Evolutionary conservation across 441 rosid species (phyloP).

Genomic region (Kokia cookei): DNA sequence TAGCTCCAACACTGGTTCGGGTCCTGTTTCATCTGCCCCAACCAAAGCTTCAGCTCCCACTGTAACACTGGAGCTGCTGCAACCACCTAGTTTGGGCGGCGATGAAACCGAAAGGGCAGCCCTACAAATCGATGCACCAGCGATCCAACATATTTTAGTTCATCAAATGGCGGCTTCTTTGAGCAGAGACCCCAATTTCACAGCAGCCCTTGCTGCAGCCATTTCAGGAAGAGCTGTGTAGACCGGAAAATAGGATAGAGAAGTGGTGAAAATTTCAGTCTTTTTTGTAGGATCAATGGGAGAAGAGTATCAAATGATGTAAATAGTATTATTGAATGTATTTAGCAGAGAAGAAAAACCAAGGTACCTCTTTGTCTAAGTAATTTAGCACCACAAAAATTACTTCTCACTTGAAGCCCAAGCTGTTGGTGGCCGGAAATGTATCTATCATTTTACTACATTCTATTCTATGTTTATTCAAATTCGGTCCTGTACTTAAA

Average conservation of each 20-base stretch:
- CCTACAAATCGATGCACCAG: constrained; percentile 26
- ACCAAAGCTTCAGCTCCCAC: constrained; percentile 17
- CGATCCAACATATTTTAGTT: constrained; percentile 42
- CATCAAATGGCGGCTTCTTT: constrained; percentile 78
- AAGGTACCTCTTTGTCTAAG: neutral
- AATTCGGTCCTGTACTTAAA: too few relatives aligned
- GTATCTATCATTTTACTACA: too few relatives aligned
- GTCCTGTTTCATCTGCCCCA: constrained; percentile 6
- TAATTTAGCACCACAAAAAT: neutral
- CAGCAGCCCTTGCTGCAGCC: constrained; percentile 84
- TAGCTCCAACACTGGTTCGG: constrained; percentile 1
- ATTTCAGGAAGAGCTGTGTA: constrained; percentile 58
- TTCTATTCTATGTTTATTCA: too few relatives aligned
- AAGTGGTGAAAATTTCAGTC: constrained; percentile 17
- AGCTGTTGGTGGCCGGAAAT: too few relatives aligned
- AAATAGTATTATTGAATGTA: neutral
- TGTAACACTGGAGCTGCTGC: constrained; percentile 41
- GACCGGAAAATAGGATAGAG: constrained; percentile 28
- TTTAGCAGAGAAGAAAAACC: neutral
- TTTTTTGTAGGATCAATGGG: neutral
- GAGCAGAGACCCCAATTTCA: constrained; percentile 73
- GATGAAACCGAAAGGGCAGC: neutral
- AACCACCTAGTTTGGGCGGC: constrained; percentile 10
- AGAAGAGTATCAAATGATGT: neutral
- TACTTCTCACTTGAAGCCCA: neutral